These are phyloP conservation scores for Saccharomycopsis olivae DNA, from an alignment of 805 yeast species.

Conservation along the genomic window DNA sequence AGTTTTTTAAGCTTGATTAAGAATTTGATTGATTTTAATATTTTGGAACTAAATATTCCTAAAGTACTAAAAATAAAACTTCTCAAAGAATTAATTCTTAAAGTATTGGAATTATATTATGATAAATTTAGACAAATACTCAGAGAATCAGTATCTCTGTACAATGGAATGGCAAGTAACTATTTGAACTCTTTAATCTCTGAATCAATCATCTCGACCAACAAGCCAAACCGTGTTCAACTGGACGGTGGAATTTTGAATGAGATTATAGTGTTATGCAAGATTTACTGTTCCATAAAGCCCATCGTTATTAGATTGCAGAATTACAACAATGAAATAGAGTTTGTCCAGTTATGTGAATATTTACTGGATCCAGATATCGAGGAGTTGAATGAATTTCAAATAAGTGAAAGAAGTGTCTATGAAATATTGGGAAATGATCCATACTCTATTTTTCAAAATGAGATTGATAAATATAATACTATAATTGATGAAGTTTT, in stretches of 20 bases:
- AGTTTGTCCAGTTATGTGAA: conserved; percentile 8
- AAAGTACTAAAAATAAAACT: conserved; percentile 8
- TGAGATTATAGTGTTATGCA: conserved; percentile 11
- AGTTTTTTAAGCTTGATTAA: conserved; percentile 13
- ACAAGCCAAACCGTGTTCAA: neutral
- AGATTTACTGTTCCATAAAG: conserved; percentile 15
- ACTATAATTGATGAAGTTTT: conserved; percentile 5
- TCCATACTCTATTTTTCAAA: conserved; percentile 8
- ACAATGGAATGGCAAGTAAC: conserved; percentile 1
- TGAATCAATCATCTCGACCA: conserved; percentile 7
- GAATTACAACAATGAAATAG: conserved; percentile 6
- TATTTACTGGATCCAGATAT: neutral
- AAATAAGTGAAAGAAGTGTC: neutral
- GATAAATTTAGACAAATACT: conserved; percentile 9
- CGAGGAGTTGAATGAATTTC: neutral
- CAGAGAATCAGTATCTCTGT: neutral
- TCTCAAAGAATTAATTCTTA: conserved; percentile 3
- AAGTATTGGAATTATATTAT: conserved; percentile 7
- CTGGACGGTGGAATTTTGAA: conserved; percentile 5
- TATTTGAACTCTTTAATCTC: conserved; percentile 12
- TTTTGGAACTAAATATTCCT: conserved; percentile 10
- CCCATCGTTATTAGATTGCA: conserved; percentile 10
- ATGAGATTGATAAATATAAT: conserved; percentile 3
- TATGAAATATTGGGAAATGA: neutral
- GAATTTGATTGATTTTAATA: conserved; percentile 12